Evolutionary conservation across 1,139 yeast species (phyloP).

Genomic region (Suhomyces wounanorum): DNA sequence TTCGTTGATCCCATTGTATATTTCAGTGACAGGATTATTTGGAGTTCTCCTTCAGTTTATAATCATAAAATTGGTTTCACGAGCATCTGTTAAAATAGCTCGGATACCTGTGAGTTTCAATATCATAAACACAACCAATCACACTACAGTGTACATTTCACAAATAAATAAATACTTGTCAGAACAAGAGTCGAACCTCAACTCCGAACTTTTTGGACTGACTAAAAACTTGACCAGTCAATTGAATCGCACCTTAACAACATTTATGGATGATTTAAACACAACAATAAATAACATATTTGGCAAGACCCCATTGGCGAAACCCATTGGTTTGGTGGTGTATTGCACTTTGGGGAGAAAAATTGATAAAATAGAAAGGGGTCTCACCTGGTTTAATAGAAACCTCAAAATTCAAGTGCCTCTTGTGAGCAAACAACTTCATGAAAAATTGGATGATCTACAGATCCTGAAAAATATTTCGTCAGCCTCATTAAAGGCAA

Average conservation of each 20-base stretch:
- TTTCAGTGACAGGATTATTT: conserved; percentile 52
- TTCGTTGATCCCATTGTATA: conserved; percentile 43
- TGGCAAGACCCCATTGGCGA: conserved; percentile 64
- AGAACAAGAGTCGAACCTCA: conserved; percentile 45
- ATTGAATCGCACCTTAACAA: conserved; percentile 56
- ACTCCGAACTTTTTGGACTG: conserved; percentile 68
- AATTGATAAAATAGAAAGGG: conserved; percentile 61
- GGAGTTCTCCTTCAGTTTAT: conserved; percentile 51
- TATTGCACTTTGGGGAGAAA: conserved; percentile 81
- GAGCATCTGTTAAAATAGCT: conserved; percentile 4
- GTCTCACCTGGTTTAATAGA: conserved; percentile 76
- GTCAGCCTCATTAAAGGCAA: conserved; percentile 19
- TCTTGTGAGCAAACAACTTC: conserved; percentile 7
- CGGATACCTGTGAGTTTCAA: not conserved
- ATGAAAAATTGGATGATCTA: conserved; percentile 6
- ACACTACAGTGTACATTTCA: conserved; percentile 17
- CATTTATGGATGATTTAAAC: conserved; percentile 33
- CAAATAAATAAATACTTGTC: conserved; percentile 28
- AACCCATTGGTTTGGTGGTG: conserved; percentile 65
- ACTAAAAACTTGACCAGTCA: conserved; percentile 54
- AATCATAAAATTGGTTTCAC: conserved; percentile 26
- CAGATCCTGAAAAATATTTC: not conserved
- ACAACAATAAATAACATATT: conserved; percentile 47
- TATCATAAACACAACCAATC: not conserved
- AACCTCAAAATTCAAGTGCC: conserved; percentile 67